Evolutionary conservation across 2,329 filamentous ascomycete species (phyloP).

Genomic region (Neophaeococcomyces mojaviensis): DNA sequence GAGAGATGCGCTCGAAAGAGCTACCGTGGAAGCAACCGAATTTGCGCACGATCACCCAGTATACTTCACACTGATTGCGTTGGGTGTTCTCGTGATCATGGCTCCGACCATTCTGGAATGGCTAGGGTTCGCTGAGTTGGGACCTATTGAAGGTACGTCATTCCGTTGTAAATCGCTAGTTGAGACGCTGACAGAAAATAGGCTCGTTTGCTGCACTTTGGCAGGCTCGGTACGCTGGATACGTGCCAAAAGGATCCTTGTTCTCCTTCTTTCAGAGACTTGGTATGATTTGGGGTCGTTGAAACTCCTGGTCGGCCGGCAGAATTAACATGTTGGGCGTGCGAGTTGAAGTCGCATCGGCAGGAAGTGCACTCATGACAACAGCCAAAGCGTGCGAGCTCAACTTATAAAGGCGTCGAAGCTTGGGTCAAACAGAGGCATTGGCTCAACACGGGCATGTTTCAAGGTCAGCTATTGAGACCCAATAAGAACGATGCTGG

Average conservation of each 20-base stretch:
- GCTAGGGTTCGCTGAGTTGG: slow-evolving; percentile 25
- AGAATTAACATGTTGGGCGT: too few species aligned
- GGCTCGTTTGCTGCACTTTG: slow-evolving; percentile 35
- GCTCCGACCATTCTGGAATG: slow-evolving; percentile 24
- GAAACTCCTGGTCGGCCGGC: too few species aligned
- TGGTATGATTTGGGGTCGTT: slow-evolving; percentile 30
- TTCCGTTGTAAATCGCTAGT: background rate
- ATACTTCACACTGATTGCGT: slow-evolving; percentile 23
- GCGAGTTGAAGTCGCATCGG: too few species aligned
- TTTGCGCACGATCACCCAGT: slow-evolving; percentile 24
- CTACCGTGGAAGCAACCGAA: slow-evolving; percentile 14
- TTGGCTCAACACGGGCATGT: too few species aligned
- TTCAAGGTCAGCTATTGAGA: too few species aligned
- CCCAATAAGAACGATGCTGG: too few species aligned
- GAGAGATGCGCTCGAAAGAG: slow-evolving; percentile 14
- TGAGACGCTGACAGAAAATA: slow-evolving; percentile 7
- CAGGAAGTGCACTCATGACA: too few species aligned
- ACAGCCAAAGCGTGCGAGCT: too few species aligned
- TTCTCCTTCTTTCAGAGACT: slow-evolving; percentile 38
- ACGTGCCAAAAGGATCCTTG: slow-evolving; percentile 35
- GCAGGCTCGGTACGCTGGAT: slow-evolving; percentile 32
- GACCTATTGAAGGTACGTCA: slow-evolving; percentile 21
- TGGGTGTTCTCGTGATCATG: slow-evolving; percentile 23
- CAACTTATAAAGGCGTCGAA: too few species aligned
- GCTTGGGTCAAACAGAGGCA: too few species aligned